Conservation (phyloP, 306 rosid species). For the Boehmeria nivea region DNA sequence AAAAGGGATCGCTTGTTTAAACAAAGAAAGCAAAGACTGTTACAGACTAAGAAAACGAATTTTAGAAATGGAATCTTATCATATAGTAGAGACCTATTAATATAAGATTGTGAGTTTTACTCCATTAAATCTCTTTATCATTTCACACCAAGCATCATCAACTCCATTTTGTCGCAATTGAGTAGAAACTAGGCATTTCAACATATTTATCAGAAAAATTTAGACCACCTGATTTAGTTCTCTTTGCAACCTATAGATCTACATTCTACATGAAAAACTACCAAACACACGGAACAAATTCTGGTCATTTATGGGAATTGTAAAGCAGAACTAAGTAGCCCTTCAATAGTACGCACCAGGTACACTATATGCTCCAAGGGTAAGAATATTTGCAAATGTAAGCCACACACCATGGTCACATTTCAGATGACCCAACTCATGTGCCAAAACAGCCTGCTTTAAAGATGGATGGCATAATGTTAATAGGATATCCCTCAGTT, state of each 20-base stretch:
- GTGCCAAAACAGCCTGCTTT: conserved; percentile 93
- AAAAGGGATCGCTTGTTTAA: neutral
- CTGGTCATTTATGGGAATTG: too few species aligned
- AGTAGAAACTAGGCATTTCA: neutral
- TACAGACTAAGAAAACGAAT: too few species aligned
- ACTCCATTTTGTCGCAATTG: too few species aligned
- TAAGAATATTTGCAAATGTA: conserved; percentile 89
- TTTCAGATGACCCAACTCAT: conserved; percentile 94
- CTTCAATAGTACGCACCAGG: conserved; percentile 52
- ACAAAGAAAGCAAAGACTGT: neutral
- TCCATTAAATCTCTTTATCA: too few species aligned
- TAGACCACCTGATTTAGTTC: neutral
- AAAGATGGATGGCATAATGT: conserved; percentile 32
- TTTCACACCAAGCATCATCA: too few species aligned
- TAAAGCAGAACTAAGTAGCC: too few species aligned
- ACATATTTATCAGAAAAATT: neutral
- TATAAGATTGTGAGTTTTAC: too few species aligned
- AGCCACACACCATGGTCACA: conserved; percentile 99
- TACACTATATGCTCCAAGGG: conserved; percentile 80
- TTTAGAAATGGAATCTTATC: too few species aligned
- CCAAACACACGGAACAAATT: neutral
- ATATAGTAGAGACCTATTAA: too few species aligned
- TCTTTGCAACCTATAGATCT: neutral
- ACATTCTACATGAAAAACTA: too few species aligned
- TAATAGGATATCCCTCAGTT: conserved; percentile 28